These are phyloP conservation scores for Pilatotrama ljubarskyi DNA, from an alignment of 768 basidiomycete genomes.

Conservation along the genomic window DNA sequence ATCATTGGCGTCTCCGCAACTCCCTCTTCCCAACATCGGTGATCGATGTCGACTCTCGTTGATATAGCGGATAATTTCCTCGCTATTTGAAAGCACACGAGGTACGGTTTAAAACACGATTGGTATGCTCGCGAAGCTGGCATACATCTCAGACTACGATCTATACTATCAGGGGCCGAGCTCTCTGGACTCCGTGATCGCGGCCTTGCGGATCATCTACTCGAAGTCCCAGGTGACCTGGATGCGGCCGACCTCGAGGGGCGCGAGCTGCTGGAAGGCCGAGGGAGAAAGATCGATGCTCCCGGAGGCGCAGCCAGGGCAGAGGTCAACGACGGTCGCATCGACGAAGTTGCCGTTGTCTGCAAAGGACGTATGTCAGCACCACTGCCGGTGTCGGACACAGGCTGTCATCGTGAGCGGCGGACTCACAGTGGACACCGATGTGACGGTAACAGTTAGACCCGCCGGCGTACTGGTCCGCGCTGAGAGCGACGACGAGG, in stretches of 20 bases:
- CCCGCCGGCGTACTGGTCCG: slow-evolving; percentile 2
- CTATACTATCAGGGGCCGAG: too few species aligned
- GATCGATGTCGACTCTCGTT: too few species aligned
- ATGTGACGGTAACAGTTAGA: slow-evolving; percentile 10
- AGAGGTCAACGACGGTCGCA: slow-evolving; percentile 60
- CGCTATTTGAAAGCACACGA: too few species aligned
- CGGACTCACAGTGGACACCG: background rate
- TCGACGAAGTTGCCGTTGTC: slow-evolving; percentile 49
- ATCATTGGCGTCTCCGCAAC: too few species aligned
- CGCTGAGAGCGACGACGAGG: slow-evolving; percentile 4
- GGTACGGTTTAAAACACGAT: too few species aligned
- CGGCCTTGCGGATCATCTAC: too few species aligned
- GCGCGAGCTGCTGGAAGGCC: slow-evolving; percentile 52
- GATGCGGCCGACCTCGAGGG: slow-evolving; percentile 48
- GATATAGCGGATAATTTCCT: too few species aligned
- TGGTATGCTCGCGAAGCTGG: too few species aligned
- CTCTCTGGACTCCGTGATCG: too few species aligned
- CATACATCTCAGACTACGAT: too few species aligned
- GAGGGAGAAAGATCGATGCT: slow-evolving; percentile 61
- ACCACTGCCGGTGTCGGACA: too few species aligned
- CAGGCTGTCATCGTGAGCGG: background rate
- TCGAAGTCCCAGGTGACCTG: slow-evolving; percentile 6
- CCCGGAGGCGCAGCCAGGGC: slow-evolving; percentile 47
- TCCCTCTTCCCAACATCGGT: too few species aligned
- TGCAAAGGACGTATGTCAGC: slow-evolving; percentile 25